phyloP scores from a whole-genome alignment of 148 eudicot species.

The Vaccinium macrocarpon region DNA sequence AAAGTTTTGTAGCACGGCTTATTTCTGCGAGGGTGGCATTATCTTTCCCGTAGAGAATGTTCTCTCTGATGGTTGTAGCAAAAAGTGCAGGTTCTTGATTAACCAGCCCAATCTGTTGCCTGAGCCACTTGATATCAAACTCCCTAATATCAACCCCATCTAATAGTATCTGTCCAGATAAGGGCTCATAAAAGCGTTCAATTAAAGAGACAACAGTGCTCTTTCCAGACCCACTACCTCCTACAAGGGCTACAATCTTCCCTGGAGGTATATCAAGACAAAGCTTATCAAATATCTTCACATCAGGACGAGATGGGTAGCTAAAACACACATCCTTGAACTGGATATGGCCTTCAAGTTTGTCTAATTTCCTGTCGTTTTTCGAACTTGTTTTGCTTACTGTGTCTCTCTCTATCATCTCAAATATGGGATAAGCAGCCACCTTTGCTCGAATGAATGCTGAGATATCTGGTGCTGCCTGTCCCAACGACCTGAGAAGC shows the following conservation, averaged over 20 bases:
- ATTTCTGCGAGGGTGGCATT: slow-evolving; percentile 82
- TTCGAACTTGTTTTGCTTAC: slow-evolving; percentile 43
- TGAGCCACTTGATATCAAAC: slow-evolving; percentile 80
- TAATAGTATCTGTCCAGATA: slow-evolving; percentile 60
- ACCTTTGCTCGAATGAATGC: slow-evolving; percentile 83
- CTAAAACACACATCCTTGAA: slow-evolving; percentile 79
- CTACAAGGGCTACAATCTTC: slow-evolving; percentile 92
- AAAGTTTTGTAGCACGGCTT: slow-evolving; percentile 83
- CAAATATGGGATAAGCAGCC: slow-evolving; percentile 90
- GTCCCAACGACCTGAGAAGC: slow-evolving; percentile 79
- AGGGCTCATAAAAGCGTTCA: slow-evolving; percentile 92
- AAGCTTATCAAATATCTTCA: slow-evolving; percentile 62
- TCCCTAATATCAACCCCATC: slow-evolving; percentile 65
- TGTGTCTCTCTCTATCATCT: slow-evolving; percentile 78
- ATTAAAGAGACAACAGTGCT: slow-evolving; percentile 86
- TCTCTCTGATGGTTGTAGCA: slow-evolving; percentile 86
- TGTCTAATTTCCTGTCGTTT: slow-evolving; percentile 46
- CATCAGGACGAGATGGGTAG: slow-evolving; percentile 95
- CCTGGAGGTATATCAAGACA: slow-evolving; percentile 86
- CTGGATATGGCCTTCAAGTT: slow-evolving; percentile 83
- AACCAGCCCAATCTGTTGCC: slow-evolving; percentile 88
- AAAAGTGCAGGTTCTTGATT: slow-evolving; percentile 96
- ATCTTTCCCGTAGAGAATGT: slow-evolving; percentile 85
- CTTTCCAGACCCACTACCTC: slow-evolving; percentile 96
- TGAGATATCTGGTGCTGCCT: slow-evolving; percentile 89